Base-by-base conservation (phyloP, 805 yeast species). In the Kluyveromyces siamensis region DNA sequence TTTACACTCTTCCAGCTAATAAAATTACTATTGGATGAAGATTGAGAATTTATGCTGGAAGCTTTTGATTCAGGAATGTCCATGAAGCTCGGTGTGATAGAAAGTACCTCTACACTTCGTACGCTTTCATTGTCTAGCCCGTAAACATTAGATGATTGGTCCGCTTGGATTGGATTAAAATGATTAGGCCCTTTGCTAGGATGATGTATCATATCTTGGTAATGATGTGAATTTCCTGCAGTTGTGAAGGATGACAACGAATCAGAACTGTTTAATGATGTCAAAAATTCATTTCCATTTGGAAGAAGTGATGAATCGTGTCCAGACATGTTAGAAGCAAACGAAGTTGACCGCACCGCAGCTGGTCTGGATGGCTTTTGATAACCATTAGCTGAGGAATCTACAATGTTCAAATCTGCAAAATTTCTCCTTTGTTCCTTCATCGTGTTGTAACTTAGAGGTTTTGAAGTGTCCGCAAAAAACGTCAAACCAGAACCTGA, bases 31-130 rank as follows among this genome's bases (percentile, higher is more conserved):
- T 30, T 39, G n/a, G 48, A 37, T 16, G 47, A 39, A 16, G 43
- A 33, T 16, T 30, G 35, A 16, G 45, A 35, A 5, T 25, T 37
- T 6, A 43, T 36, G 27, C 45, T 49, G 37, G 54, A 45, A 11
- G 47, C 41, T 27, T 50, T 48, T 43, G 45, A 43, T 16, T 58
- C 63, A 7, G 69, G 68, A 37, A 65, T 65, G 51, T 71, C 75
- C 63, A 67, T 62, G 46, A 70, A 70, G 41, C 71, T 64, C 7
- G 75, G 73, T 6, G 72, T 70, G 41, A 71, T 47, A 0, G 73
- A 68, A 13, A 70, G 48, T 6, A 68, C 73, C 50, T 70, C 75
- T 6, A 69, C 72, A 46, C 67, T 62, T 37, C 55, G 55, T 2
- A 57, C 49, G 48, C 56, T 57, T 37, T 55, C 58, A 35, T 53